These are phyloP conservation scores for Pholiota microspora DNA, from an alignment of 768 basidiomycete genomes.

Conservation along the genomic window DNA sequence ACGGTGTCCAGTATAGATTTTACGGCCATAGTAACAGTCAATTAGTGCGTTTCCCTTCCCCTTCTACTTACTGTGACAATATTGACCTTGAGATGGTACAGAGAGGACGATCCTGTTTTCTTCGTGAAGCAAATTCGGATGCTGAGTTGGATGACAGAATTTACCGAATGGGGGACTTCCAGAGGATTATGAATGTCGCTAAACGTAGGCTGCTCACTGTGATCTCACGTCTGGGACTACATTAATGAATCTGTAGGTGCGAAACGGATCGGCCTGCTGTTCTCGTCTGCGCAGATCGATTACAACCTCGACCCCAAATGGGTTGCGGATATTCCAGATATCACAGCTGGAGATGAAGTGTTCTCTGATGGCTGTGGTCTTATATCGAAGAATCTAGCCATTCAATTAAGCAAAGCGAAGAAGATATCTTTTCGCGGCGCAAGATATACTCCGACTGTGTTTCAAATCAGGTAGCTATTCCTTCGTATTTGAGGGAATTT, in stretches of 20 bases:
- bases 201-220: slow-evolving; percentile 44
- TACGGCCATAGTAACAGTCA: slow-evolving; percentile 75
- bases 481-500: too few species aligned
- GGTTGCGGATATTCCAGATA: slow-evolving; percentile 56
- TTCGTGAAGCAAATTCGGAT: slow-evolving; percentile 53
- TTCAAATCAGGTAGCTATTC: slow-evolving; percentile 69
- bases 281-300: slow-evolving; percentile 63
- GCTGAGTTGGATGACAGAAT: slow-evolving; percentile 57
- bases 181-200: slow-evolving; percentile 58
- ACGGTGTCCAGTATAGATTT: slow-evolving; percentile 61
- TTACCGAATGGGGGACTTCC: slow-evolving; percentile 57
- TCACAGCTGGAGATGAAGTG: slow-evolving; percentile 51
- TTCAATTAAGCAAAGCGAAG: slow-evolving; percentile 52
- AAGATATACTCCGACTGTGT: slow-evolving; percentile 60
- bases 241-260: slow-evolving; percentile 43
- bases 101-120: slow-evolving; percentile 63
- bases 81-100: slow-evolving; percentile 17
- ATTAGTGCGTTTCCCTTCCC: slow-evolving; percentile 35
- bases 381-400: slow-evolving; percentile 50
- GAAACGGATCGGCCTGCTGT: slow-evolving; percentile 66
- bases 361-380: slow-evolving; percentile 74
- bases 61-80: neutral
- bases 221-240: neutral
- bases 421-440: slow-evolving; percentile 50
- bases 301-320: slow-evolving; percentile 47